These are phyloP conservation scores for Nowakowskiella sp. DNA, from an alignment of 192 early-diverging fungal species.

Conservation along the genomic window DNA sequence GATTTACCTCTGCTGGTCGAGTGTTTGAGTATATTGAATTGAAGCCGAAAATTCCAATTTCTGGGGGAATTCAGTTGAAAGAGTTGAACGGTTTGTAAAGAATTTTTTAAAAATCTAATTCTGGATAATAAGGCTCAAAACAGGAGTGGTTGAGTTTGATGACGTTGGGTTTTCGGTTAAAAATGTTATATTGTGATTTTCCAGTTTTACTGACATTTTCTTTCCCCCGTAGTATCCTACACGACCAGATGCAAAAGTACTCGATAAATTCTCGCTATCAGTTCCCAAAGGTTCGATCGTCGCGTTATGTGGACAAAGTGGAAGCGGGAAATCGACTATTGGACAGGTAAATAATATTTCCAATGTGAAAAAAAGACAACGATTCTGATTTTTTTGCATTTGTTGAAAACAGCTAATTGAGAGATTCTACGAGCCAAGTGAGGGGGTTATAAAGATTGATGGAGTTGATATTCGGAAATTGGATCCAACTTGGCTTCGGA, in stretches of 20 bases:
- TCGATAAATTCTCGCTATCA: constrained; percentile 20
- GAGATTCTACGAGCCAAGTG: constrained; percentile 28
- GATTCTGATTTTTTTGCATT: neutral
- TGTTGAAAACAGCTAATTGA: constrained; percentile 20
- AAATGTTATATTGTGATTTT: neutral
- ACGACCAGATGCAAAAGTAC: constrained; percentile 16
- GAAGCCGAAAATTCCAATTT: constrained; percentile 10
- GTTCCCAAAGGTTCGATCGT: constrained; percentile 25
- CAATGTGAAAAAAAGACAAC: too few relatives aligned
- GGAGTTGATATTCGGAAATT: constrained; percentile 21
- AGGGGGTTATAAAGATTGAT: constrained; percentile 26
- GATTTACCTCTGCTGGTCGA: constrained; percentile 20
- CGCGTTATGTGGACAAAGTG: constrained; percentile 26
- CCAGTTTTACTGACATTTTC: too few relatives aligned
- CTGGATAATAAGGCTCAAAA: too few relatives aligned
- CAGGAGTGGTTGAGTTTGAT: constrained; percentile 28
- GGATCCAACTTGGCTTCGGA: constrained; percentile 25
- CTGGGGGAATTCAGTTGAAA: constrained; percentile 11
- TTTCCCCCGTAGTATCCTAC: constrained; percentile 26
- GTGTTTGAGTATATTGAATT: constrained; percentile 37
- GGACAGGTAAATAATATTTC: constrained; percentile 17
- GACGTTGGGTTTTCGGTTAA: constrained; percentile 23
- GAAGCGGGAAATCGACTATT: constrained; percentile 29
- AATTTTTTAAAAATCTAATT: neutral
- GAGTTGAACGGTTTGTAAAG: constrained; percentile 10